A percentile compares a stretch with the other conserved stretches of the same genome.
Conservation (phyloP, 164 flowering plant genomes). For the Kalanchoe fedtschenkoi region DNA sequence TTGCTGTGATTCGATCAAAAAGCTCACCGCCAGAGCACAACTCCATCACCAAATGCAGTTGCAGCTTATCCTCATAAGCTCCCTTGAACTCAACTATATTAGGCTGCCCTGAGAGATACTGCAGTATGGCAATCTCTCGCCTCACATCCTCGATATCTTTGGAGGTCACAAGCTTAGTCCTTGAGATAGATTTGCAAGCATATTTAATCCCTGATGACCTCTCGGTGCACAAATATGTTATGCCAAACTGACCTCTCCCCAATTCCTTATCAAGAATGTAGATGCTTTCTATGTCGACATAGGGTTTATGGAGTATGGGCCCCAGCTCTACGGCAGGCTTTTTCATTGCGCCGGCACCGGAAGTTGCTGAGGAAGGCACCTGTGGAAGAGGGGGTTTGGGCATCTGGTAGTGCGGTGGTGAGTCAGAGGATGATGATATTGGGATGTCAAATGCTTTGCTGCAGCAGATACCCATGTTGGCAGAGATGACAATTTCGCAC, state of each 20-base stretch:
- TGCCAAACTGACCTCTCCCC: constrained; percentile 2
- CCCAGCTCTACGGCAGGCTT: neutral
- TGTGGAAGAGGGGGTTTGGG: neutral
- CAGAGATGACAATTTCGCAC: neutral
- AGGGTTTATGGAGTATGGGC: constrained; percentile 4
- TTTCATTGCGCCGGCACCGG: neutral
- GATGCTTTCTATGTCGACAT: neutral
- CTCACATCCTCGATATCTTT: neutral
- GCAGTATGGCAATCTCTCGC: neutral
- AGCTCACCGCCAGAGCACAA: neutral
- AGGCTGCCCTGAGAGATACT: neutral
- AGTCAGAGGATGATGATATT: neutral
- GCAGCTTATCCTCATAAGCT: neutral
- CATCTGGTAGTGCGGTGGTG: neutral
- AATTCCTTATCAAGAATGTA: constrained; percentile 4
- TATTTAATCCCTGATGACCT: too few relatives aligned
- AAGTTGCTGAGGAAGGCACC: neutral
- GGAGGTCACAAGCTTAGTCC: neutral
- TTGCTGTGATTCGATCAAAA: neutral
- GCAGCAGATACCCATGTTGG: constrained; percentile 4
- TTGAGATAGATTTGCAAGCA: neutral
- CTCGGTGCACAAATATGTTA: constrained; percentile 3
- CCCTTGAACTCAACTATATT: neutral
- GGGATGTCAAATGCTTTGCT: neutral
- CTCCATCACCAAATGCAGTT: constrained; percentile 1